phyloP scores from a whole-genome alignment of 1,139 yeast genomes.

The Petasospora rhodanensis region DNA sequence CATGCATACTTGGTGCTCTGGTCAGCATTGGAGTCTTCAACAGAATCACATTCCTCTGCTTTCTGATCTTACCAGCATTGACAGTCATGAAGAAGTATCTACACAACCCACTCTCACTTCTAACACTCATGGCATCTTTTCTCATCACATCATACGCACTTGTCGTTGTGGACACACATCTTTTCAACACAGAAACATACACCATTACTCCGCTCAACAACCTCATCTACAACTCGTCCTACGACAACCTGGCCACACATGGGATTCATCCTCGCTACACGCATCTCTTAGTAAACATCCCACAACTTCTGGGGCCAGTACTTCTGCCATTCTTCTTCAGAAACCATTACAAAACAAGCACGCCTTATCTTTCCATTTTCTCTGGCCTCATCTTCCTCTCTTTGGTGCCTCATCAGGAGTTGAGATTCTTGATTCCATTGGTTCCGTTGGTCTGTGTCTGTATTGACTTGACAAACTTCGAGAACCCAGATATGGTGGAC shows the following conservation, averaged over 20 bases:
- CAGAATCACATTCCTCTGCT: constrained; percentile 78
- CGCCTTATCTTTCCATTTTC: constrained; percentile 53
- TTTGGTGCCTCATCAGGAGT: constrained; percentile 83
- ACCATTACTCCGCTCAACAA: constrained; percentile 76
- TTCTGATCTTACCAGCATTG: constrained; percentile 57
- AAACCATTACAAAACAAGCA: constrained; percentile 16
- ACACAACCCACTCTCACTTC: constrained; percentile 28
- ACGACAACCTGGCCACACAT: constrained; percentile 61
- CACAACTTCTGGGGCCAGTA: constrained; percentile 79
- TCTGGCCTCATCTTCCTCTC: constrained; percentile 66
- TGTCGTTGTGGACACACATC: constrained; percentile 52
- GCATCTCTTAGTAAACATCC: constrained; percentile 70
- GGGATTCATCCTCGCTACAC: constrained; percentile 80
- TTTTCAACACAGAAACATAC: constrained; percentile 27
- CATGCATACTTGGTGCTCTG: constrained; percentile 46
- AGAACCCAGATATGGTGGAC: constrained; percentile 20
- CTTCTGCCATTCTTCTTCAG: constrained; percentile 40
- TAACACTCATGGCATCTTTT: constrained; percentile 31
- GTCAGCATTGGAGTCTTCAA: constrained; percentile 73
- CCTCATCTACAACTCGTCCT: constrained; percentile 59
- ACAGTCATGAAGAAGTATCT: constrained; percentile 37
- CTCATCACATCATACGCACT: constrained; percentile 34
- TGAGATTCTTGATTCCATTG: constrained; percentile 75
- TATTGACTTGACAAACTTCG: constrained; percentile 40
- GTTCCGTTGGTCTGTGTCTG: constrained; percentile 69